These are phyloP conservation scores for Penicillium egyptiacum DNA, from an alignment of 495 filamentous ascomycete genomes.

Conservation along the genomic window DNA sequence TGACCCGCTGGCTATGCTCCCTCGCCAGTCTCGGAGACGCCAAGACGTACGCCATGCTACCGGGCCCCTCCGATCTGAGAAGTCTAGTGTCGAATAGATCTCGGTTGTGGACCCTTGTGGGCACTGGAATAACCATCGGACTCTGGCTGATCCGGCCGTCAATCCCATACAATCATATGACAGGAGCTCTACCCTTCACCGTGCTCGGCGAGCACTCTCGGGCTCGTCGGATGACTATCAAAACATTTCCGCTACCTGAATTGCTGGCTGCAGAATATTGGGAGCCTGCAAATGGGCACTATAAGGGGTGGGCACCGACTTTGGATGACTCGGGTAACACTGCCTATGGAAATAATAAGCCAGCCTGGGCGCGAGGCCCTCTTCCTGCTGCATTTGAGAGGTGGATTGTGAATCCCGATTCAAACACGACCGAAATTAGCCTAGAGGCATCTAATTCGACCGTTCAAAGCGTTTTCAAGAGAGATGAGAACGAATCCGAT, in stretches of 20 bases:
- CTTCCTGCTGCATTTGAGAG: slow-evolving; percentile 24
- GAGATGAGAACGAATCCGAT: not conserved
- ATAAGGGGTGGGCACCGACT: slow-evolving; percentile 24
- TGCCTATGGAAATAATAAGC: slow-evolving; percentile 18
- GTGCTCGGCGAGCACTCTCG: slow-evolving; percentile 29
- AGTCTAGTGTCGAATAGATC: slow-evolving; percentile 3
- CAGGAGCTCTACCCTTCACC: slow-evolving; percentile 32
- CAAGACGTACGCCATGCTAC: slow-evolving; percentile 1
- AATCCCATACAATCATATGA: slow-evolving; percentile 37
- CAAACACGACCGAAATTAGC: not conserved
- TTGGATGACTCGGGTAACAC: slow-evolving; percentile 6
- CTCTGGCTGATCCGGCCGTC: slow-evolving; percentile 26
- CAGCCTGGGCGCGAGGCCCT: slow-evolving; percentile 22
- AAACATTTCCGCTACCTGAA: slow-evolving; percentile 22
- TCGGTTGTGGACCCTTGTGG: slow-evolving; percentile 13
- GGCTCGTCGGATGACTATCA: slow-evolving; percentile 1
- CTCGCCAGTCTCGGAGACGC: slow-evolving; percentile 5
- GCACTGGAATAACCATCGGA: slow-evolving; percentile 3
- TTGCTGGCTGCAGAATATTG: slow-evolving; percentile 21
- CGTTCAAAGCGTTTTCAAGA: not conserved
- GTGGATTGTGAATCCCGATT: slow-evolving; percentile 15
- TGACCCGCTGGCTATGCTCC: slow-evolving; percentile 18
- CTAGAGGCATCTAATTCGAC: not conserved
- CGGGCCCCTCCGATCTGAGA: slow-evolving; percentile 1
- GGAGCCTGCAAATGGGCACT: slow-evolving; percentile 19